Conservation (phyloP, 805 yeast genomes). For the Ogataea glucozyma region DNA sequence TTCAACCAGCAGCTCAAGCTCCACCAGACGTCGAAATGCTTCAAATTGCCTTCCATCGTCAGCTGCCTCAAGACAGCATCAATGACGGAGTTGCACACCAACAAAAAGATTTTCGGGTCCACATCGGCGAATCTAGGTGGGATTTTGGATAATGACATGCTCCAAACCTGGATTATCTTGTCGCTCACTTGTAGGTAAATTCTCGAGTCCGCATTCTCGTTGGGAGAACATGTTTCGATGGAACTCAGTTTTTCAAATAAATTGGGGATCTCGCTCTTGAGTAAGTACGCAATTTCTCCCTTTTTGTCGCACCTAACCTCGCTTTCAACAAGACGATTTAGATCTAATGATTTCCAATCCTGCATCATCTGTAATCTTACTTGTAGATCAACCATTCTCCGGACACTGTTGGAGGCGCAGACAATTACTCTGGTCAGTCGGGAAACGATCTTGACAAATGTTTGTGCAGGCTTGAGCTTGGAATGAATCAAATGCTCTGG, state of each 20-base stretch:
- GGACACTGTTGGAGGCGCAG: constrained; percentile 39
- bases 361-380: constrained; percentile 13
- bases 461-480: constrained; percentile 52
- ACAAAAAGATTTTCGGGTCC: constrained; percentile 55
- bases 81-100: constrained; percentile 53
- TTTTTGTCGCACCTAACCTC: constrained; percentile 22
- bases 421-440: constrained; percentile 24
- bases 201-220: constrained; percentile 8
- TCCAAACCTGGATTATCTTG: constrained; percentile 17
- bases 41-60: constrained; percentile 51
- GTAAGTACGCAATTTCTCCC: constrained; percentile 32
- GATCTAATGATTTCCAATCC: constrained; percentile 45
- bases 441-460: constrained; percentile 23
- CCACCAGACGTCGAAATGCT: constrained; percentile 76
- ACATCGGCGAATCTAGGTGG: constrained; percentile 44
- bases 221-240: constrained; percentile 5
- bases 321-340: constrained; percentile 17
- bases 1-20: constrained; percentile 72
- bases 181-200: constrained; percentile 13
- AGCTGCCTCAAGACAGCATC: constrained; percentile 64
- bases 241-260: constrained; percentile 13
- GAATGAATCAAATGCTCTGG: constrained; percentile 52
- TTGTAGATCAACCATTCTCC: constrained; percentile 48
- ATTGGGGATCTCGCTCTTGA: constrained; percentile 38
- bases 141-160: constrained; percentile 19